These are phyloP conservation scores for Eucalyptus leucophloia DNA, from an alignment of 345 rosid genomes.

Conservation along the genomic window DNA sequence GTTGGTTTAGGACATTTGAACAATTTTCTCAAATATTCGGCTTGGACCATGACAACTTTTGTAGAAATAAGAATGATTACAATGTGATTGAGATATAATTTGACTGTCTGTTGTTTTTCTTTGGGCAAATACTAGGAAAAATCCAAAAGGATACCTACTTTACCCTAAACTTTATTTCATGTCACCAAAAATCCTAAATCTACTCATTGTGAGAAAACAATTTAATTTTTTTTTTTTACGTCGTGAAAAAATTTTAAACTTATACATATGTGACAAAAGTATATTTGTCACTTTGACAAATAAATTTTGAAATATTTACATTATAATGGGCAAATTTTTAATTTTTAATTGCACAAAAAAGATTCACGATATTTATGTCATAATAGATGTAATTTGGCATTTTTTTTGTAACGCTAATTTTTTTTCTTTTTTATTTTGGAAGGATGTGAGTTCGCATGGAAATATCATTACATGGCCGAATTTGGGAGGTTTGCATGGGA, in stretches of 20 bases:
- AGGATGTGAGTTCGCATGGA: neutral
- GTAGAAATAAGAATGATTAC: neutral
- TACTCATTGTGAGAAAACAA: no score
- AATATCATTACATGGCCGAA: neutral
- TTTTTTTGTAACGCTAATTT: no score
- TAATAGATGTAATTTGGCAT: no score
- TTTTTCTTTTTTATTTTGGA: neutral
- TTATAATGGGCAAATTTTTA: fast-evolving
- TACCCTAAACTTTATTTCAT: no score
- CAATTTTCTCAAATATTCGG: neutral
- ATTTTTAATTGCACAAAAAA: no score
- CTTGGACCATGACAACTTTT: neutral
- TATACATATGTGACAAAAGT: no score
- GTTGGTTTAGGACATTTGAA: neutral
- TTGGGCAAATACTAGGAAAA: no score
- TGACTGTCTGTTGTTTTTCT: neutral
- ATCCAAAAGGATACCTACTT: no score
- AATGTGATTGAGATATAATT: neutral
- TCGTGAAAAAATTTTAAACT: no score
- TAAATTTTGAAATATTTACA: no score
- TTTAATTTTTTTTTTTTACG: fast-evolving
- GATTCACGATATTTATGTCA: no score
- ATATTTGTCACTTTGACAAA: fast-evolving
- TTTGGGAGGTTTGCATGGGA: neutral
- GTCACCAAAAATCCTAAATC: no score